Conservation (phyloP, 164 flowering plant species). For the Magnolia kwangsiensis region DNA sequence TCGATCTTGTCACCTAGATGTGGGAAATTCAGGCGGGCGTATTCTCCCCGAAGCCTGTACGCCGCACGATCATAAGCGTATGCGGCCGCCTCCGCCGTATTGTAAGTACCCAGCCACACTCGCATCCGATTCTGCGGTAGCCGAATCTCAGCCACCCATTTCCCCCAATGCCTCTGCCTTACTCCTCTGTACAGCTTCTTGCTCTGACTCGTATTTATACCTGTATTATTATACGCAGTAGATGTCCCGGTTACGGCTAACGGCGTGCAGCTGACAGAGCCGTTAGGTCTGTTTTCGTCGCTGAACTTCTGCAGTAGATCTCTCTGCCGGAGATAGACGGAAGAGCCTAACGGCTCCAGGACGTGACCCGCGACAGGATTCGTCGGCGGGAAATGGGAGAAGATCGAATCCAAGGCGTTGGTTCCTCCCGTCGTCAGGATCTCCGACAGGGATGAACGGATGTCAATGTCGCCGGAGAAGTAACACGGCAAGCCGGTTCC, state of each 20-base stretch:
- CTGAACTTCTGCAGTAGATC: conserved; percentile 57
- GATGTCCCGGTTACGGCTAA: conserved; percentile 1
- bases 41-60: conserved; percentile 82
- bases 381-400: conserved; percentile 40
- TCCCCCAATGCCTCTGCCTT: conserved; percentile 98
- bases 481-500: conserved; percentile 18
- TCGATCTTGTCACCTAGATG: conserved; percentile 45
- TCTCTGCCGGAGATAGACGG: conserved; percentile 67
- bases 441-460: conserved; percentile 51
- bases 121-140: conserved; percentile 87
- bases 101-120: conserved; percentile 95
- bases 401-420: conserved; percentile 63
- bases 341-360: conserved; percentile 60
- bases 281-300: conserved; percentile 25
- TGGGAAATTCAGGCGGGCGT: conserved; percentile 85
- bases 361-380: conserved; percentile 14
- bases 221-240: neutral
- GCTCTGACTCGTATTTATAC: conserved; percentile 16
- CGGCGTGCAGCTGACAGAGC: neutral
- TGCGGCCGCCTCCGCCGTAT: conserved; percentile 86
- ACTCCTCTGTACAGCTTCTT: conserved; percentile 95
- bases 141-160: conserved; percentile 98
- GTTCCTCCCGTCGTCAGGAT: conserved; percentile 48
- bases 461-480: conserved; percentile 15
- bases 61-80: conserved; percentile 94